Base-by-base conservation (phyloP, 306 rosid species). In the Crataegus laevigata region DNA sequence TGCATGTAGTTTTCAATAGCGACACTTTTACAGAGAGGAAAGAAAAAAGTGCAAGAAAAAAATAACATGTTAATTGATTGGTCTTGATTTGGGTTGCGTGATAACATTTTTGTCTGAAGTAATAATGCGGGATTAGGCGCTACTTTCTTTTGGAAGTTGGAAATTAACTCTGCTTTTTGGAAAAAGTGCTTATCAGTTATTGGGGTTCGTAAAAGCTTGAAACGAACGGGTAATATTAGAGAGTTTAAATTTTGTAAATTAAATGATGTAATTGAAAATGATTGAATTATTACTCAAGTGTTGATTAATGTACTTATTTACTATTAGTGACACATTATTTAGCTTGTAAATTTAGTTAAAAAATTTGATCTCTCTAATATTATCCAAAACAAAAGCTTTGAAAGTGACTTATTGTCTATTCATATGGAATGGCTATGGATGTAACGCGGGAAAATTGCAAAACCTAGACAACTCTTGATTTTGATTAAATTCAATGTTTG, bases 311-410 rank as follows among this genome's bases (percentile, higher is more conserved):
- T 36, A 36, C 2, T 36, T 7, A 36, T 32, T 32, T 32, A 32
- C 0, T 32, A 32, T 32, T 32, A 8, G 0, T 34, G 38, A 36
- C 2, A 1, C 40, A 36, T 36, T 1, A 32, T 32, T 32, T 32
- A 5, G 0, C 2, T 36, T 36, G 10, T 0, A 36, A 36, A 36
- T 36, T 36, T 36, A 0, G 0, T 36, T 36, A 7, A 36, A 36
- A 6, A 6, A 0, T 7, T 36, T 36, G 2, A 7, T 36, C 0
- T 36, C 0, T 9, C 10, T 7, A 36, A 0, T 2, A 36, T 36
- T 36, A 36, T 36, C 10, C n/a, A 57, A 8, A 57, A n/a, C 2
- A 6, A 10, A 11, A 57, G 26, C 61, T 57, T 28, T 21, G 0
- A 57, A 55, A 57, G 28, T 57, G 13, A 22, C 1, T 57, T 57